Percentiles rank a stretch among this genome's conserved stretches.
These are phyloP conservation scores for Suillus subalutaceus DNA, from an alignment of 768 basidiomycete genomes.

Conservation along the genomic window DNA sequence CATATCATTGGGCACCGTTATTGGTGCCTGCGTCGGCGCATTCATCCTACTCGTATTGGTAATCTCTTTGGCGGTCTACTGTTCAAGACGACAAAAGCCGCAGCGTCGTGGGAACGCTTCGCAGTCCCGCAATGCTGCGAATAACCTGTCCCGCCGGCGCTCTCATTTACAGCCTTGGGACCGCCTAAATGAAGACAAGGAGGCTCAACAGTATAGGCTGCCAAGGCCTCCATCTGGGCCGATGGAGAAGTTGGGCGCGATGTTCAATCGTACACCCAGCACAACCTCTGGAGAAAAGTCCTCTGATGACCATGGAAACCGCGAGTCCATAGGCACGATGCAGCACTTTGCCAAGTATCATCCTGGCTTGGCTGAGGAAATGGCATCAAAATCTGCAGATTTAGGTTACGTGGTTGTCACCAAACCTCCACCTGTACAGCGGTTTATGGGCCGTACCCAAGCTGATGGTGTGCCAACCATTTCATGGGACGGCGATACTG, in stretches of 20 bases:
- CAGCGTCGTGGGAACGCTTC: conserved; percentile 16
- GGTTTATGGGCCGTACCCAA: conserved; percentile 44
- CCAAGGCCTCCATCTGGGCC: conserved; percentile 40
- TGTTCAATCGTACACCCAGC: conserved; percentile 65
- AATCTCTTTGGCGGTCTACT: conserved; percentile 55
- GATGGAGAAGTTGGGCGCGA: conserved; percentile 59
- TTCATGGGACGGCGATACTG: conserved; percentile 56
- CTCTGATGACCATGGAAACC: conserved; percentile 37
- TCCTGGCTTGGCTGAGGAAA: conserved; percentile 53
- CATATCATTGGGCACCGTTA: conserved; percentile 49
- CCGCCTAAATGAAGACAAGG: conserved; percentile 52
- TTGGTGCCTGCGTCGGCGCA: conserved; percentile 66
- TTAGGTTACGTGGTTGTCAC: conserved; percentile 24
- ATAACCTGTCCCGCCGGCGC: conserved; percentile 48
- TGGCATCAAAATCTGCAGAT: conserved; percentile 40
- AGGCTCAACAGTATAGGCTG: conserved; percentile 50
- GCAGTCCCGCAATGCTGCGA: conserved; percentile 42
- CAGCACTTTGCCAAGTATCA: conserved; percentile 62
- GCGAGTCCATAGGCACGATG: conserved; percentile 35
- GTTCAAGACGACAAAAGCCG: conserved; percentile 47
- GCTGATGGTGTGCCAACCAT: conserved; percentile 42
- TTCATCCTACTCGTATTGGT: conserved; percentile 52
- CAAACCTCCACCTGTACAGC: conserved; percentile 40
- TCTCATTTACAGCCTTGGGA: conserved; percentile 54
- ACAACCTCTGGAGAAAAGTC: conserved; percentile 53